These are phyloP conservation scores for Spathaspora boniae DNA, from an alignment of 805 yeast genomes.

Conservation along the genomic window DNA sequence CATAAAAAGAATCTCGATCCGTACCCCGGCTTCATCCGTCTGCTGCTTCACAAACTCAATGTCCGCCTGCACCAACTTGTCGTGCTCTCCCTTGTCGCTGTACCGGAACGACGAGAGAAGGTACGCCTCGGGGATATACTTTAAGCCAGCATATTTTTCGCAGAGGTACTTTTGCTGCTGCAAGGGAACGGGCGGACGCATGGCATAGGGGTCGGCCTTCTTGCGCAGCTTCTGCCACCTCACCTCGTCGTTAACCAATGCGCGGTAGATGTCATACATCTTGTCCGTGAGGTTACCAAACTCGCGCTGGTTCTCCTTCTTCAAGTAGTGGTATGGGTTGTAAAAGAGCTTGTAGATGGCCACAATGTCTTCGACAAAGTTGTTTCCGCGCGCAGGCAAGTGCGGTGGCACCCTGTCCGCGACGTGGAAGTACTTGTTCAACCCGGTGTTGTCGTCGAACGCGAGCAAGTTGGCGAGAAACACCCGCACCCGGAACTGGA, in stretches of 20 bases:
- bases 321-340: conserved; percentile 33
- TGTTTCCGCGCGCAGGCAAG: conserved; percentile 18
- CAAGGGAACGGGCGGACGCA: conserved; percentile 14
- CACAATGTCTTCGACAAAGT: conserved; percentile 31
- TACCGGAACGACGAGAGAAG: conserved; percentile 27
- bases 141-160: conserved; percentile 16
- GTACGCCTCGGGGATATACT: conserved; percentile 36
- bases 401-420: conserved; percentile 27
- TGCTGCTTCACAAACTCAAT: conserved; percentile 19
- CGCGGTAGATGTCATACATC: conserved; percentile 23
- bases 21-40: conserved; percentile 7
- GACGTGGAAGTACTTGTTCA: conserved; percentile 35
- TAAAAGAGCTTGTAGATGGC: conserved; percentile 27
- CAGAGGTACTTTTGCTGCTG: conserved; percentile 14
- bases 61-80: conserved; percentile 20
- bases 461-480: conserved; percentile 32
- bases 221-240: conserved; percentile 15
- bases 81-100: conserved; percentile 15
- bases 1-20: conserved; percentile 7
- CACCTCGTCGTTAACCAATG: conserved; percentile 29
- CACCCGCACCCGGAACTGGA: conserved; percentile 33
- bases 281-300: conserved; percentile 21
- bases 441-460: conserved; percentile 43
- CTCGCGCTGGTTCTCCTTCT: conserved; percentile 16
- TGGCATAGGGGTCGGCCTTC: conserved; percentile 15